Evolutionary conservation across 2,329 filamentous ascomycete genomes (phyloP), one percentile per base, ranked within the genome.

Genomic region (Fusarium sp.): DNA sequence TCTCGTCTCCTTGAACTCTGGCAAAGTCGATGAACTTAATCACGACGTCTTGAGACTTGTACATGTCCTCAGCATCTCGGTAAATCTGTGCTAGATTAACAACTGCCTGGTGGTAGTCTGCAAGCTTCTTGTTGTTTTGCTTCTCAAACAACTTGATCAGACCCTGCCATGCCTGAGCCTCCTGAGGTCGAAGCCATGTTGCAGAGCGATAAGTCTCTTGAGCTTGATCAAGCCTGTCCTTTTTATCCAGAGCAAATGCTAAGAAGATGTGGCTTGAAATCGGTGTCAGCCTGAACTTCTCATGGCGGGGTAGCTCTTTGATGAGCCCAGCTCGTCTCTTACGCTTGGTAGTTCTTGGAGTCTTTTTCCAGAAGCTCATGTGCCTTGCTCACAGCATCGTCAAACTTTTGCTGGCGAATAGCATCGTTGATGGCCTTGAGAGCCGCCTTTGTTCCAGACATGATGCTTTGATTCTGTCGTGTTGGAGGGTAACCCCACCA

Each of bases 91-190:
- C 94, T 44, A 98, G 84, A 63, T 86, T 90, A 60, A 94, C 79
- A 3, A 90, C 91, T 2, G 92, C 92, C 45, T 89, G 83, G 48
- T 92, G 91, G 76, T 97, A 97, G 49, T 91, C 86, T 56, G 88
- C 85, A 15, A 98, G 82, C 74, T 91, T 92, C 56, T 87, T 85
- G 31, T 83, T 79, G 17, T 88, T 90, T 75, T 94, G 92, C 73
- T 89, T 91, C 80, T 97, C 93, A 77, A 94, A 98, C 31, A 98
- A 81, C 75, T 91, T 92, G 78, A 96, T 87, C 45, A 99, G 84
- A 2, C 96, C 96, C 77, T 97, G 92, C 94, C 93, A 98, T 70
- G 92, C 92, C 74, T 95, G 92, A n/a, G 89, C 83, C 72, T 98
- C 94, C 18, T 88, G 84, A 1, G 90, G 88, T 69, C 93, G 95